A percentile compares a stretch with the other conserved stretches of the same genome.
These are phyloP conservation scores for Ramaria rubella DNA, from an alignment of 768 basidiomycete species.

Conservation along the genomic window DNA sequence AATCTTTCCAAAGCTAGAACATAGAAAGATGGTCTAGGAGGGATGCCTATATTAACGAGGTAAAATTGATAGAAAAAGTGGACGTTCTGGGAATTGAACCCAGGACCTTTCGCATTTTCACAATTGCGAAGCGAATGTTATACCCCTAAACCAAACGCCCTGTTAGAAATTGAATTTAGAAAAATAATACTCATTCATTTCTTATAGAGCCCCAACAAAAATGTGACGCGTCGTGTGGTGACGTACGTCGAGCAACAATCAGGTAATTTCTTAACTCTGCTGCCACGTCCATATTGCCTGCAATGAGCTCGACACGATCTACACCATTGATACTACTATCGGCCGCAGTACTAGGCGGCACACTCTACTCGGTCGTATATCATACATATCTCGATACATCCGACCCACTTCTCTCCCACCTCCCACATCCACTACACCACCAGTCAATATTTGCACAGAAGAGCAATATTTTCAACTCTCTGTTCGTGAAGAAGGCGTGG, in stretches of 20 bases:
- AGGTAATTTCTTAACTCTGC: too few species aligned
- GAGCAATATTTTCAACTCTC: slow-evolving; percentile 70
- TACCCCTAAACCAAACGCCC: slow-evolving; percentile 14
- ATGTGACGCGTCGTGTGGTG: background rate
- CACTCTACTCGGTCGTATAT: slow-evolving; percentile 55
- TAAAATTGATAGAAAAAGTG: slow-evolving; percentile 6
- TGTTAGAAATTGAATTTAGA: background rate
- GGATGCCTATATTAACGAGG: background rate
- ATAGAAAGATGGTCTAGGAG: too few species aligned
- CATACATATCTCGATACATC: slow-evolving; percentile 82
- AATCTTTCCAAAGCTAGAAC: too few species aligned
- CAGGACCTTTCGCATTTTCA: slow-evolving; percentile 11
- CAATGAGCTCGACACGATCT: slow-evolving; percentile 35
- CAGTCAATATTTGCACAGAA: slow-evolving; percentile 77
- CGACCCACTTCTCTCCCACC: slow-evolving; percentile 58
- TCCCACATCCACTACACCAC: slow-evolving; percentile 58
- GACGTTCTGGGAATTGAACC: slow-evolving; percentile 13
- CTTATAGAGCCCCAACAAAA: too few species aligned
- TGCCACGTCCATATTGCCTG: slow-evolving; percentile 4
- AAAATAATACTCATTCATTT: too few species aligned
- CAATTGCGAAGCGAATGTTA: slow-evolving; percentile 11
- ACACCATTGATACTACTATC: slow-evolving; percentile 16
- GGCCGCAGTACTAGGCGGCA: slow-evolving; percentile 50
- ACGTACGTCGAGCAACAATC: too few species aligned
- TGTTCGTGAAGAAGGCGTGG: slow-evolving; percentile 90